Percentiles rank a stretch among this genome's conserved stretches.
These are phyloP conservation scores for Dalbergia cochinchinensis DNA, from an alignment of 306 rosid genomes.

Conservation along the genomic window DNA sequence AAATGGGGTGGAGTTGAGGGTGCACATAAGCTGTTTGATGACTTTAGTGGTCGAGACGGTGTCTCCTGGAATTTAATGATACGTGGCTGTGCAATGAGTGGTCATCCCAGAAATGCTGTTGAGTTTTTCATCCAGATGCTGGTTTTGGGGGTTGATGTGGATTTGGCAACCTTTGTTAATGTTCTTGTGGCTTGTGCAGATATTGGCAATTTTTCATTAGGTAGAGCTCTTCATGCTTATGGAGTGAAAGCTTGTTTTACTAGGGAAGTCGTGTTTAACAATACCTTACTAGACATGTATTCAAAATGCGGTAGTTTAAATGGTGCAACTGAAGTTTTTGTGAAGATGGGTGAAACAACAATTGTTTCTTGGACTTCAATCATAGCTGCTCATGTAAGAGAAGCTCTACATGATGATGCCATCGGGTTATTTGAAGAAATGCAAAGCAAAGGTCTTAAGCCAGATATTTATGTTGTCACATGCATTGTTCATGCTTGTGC, in stretches of 20 bases:
- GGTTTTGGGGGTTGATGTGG: slow-evolving; percentile 49
- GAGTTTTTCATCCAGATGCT: slow-evolving; percentile 63
- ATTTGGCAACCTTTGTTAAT: slow-evolving; percentile 72
- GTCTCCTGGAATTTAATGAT: slow-evolving; percentile 89
- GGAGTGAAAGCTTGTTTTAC: slow-evolving; percentile 60
- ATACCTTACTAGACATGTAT: slow-evolving; percentile 82
- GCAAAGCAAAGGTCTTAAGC: slow-evolving; percentile 60
- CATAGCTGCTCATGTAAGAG: slow-evolving; percentile 71
- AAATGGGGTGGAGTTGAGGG: slow-evolving; percentile 61
- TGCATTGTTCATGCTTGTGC: slow-evolving; percentile 78
- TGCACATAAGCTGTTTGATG: slow-evolving; percentile 78
- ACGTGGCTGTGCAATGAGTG: slow-evolving; percentile 69
- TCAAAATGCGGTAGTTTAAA: slow-evolving; percentile 73
- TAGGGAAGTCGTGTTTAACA: slow-evolving; percentile 56
- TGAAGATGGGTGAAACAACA: slow-evolving; percentile 63
- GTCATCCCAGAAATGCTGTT: slow-evolving; percentile 55
- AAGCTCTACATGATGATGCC: slow-evolving; percentile 63
- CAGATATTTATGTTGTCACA: slow-evolving; percentile 65
- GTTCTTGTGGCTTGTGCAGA: slow-evolving; percentile 76
- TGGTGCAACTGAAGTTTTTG: slow-evolving; percentile 61
- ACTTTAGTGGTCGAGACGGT: slow-evolving; percentile 69
- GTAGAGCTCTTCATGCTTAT: slow-evolving; percentile 66
- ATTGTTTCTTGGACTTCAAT: slow-evolving; percentile 89
- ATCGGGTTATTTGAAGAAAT: slow-evolving; percentile 61
- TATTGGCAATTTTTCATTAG: slow-evolving; percentile 57